Percentiles rank a stretch among this genome's conserved stretches.
These are phyloP conservation scores for Candida verbasci DNA, from an alignment of 805 yeast species.

Conservation along the genomic window DNA sequence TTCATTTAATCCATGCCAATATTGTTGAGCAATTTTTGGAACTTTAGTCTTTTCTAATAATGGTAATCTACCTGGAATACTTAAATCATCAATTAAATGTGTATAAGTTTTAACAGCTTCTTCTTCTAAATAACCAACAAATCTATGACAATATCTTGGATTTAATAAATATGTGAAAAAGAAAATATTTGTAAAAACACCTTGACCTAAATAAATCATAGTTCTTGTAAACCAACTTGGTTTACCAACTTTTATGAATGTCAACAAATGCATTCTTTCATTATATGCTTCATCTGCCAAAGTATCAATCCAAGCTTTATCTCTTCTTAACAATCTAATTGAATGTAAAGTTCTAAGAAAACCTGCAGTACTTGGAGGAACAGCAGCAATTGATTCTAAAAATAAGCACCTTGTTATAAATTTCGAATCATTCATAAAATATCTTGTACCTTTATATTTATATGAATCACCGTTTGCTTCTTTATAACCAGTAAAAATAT, in stretches of 20 bases:
- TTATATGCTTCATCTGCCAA: constrained; percentile 72
- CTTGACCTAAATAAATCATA: constrained; percentile 61
- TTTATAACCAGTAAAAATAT: constrained; percentile 59
- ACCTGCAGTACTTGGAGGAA: constrained; percentile 77
- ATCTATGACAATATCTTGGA: constrained; percentile 67
- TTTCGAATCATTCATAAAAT: constrained; percentile 54
- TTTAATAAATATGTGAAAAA: constrained; percentile 53
- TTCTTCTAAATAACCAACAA: constrained; percentile 75
- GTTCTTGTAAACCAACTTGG: constrained; percentile 56
- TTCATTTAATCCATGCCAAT: constrained; percentile 54
- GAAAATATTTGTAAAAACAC: constrained; percentile 64
- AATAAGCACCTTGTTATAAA: constrained; percentile 64
- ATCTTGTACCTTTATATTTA: constrained; percentile 35
- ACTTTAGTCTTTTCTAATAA: constrained; percentile 41
- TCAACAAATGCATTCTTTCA: constrained; percentile 71
- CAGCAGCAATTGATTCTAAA: constrained; percentile 70
- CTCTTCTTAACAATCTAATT: constrained; percentile 56
- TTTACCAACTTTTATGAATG: constrained; percentile 59
- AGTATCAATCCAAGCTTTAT: constrained; percentile 73
- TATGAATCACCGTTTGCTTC: constrained; percentile 34
- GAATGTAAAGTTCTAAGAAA: constrained; percentile 67
- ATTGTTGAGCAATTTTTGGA: constrained; percentile 58
- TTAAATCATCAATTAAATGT: constrained; percentile 50
- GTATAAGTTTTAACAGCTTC: constrained; percentile 71
- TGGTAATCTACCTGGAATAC: constrained; percentile 47